Conservation (phyloP, 441 rosid genomes). For the Populus hybrid region DNA sequence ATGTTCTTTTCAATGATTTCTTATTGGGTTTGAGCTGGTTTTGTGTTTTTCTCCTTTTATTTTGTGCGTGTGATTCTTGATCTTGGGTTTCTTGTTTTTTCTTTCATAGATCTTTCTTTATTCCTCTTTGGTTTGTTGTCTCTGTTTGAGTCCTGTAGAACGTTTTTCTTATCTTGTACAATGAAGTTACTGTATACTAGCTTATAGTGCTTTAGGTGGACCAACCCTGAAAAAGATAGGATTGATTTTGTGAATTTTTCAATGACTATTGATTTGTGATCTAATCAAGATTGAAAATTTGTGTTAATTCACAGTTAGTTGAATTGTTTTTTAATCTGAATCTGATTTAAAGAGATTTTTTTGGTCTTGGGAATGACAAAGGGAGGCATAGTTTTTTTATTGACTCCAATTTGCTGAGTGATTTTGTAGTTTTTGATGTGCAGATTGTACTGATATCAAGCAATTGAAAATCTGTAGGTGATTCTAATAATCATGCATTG, state of each 20-base stretch:
- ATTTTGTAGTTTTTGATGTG: neutral
- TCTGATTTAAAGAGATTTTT: neutral
- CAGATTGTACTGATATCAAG: conserved; percentile 14
- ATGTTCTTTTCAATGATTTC: neutral
- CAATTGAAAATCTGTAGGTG: conserved; percentile 36
- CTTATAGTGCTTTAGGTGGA: neutral
- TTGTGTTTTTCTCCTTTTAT: conserved; percentile 10
- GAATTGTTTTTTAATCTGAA: neutral
- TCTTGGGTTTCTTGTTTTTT: neutral
- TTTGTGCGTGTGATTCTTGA: neutral
- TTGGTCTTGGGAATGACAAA: neutral
- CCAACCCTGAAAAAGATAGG: neutral
- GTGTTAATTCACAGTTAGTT: neutral
- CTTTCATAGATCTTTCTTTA: conserved; percentile 18
- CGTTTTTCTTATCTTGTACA: neutral
- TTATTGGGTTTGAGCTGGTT: conserved; percentile 20
- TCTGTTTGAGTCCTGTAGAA: conserved; percentile 4
- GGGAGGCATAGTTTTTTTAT: neutral
- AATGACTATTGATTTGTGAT: conserved; percentile 4
- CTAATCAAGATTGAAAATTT: neutral
- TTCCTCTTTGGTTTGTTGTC: neutral
- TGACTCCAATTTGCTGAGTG: neutral
- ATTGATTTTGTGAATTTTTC: neutral
- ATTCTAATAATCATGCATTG: conserved; percentile 31
- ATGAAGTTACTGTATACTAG: neutral